Evolutionary conservation across 2,329 filamentous ascomycete genomes (phyloP).

Genomic region (Canariomyces notabilis): DNA sequence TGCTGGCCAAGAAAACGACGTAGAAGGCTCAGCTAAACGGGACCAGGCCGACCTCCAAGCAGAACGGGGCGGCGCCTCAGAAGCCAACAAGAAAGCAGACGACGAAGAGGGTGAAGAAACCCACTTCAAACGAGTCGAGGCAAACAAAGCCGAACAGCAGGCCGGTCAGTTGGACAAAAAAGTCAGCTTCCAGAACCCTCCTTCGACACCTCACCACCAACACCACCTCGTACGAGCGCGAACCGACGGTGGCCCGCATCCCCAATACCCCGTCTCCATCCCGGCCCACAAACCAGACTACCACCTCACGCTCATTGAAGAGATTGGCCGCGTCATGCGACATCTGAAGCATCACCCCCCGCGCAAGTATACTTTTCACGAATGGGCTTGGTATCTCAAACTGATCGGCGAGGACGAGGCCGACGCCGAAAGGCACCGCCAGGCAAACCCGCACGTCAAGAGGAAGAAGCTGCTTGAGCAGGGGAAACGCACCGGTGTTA

Average conservation of each 20-base stretch:
- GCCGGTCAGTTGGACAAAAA: too few relatives aligned
- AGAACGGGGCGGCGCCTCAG: slow-evolving; percentile 8
- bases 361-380: slow-evolving; percentile 70
- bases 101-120: slow-evolving; percentile 5
- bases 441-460: slow-evolving; percentile 15
- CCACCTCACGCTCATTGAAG: slow-evolving; percentile 62
- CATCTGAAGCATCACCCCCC: slow-evolving; percentile 55
- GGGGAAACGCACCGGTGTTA: slow-evolving; percentile 4
- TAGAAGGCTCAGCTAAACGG: slow-evolving; percentile 28
- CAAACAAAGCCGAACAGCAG: slow-evolving; percentile 10
- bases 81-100: not conserved
- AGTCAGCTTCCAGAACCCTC: not conserved
- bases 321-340: slow-evolving; percentile 62
- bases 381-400: slow-evolving; percentile 80
- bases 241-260: not conserved
- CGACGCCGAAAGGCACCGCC: slow-evolving; percentile 46
- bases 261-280: not conserved
- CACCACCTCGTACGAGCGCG: too few relatives aligned
- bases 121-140: slow-evolving; percentile 6
- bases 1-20: slow-evolving; percentile 25
- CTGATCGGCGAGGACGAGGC: slow-evolving; percentile 66
- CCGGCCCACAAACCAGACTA: slow-evolving; percentile 37
- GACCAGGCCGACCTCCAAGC: slow-evolving; percentile 19
- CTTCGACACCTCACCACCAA: not conserved
- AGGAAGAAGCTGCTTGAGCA: not conserved